These are phyloP conservation scores for Quercus variabilis DNA, from an alignment of 306 rosid genomes.

Conservation along the genomic window DNA sequence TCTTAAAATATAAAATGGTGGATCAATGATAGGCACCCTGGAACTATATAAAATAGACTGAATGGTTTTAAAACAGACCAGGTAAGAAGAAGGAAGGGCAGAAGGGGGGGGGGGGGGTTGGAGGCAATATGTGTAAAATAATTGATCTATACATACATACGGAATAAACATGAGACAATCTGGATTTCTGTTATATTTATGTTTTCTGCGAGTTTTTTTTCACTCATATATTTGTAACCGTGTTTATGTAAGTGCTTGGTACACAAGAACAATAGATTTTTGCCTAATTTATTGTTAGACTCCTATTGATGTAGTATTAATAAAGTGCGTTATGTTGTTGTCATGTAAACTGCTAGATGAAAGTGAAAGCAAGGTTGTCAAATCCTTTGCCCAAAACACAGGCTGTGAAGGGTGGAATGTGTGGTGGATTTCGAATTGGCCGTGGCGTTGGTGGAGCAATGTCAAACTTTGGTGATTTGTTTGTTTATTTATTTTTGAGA, in stretches of 20 bases:
- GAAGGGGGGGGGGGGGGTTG: not conserved
- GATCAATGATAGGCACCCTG: not conserved
- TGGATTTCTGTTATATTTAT: not conserved
- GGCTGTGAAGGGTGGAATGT: constrained; percentile 77
- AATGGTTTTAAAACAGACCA: not conserved
- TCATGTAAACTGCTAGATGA: constrained; percentile 35
- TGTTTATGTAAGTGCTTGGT: not conserved
- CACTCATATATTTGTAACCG: not conserved
- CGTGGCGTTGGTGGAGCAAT: constrained; percentile 39
- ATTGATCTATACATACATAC: not conserved
- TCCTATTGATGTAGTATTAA: not conserved
- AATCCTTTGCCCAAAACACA: constrained; percentile 84
- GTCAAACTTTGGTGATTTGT: constrained; percentile 45
- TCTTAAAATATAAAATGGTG: not conserved
- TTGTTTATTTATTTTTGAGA: constrained; percentile 15
- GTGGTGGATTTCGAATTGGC: constrained; percentile 80
- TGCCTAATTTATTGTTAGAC: constrained; percentile 5
- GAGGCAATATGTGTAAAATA: not conserved
- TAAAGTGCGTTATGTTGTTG: constrained; percentile 9
- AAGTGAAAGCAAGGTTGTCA: constrained; percentile 87
- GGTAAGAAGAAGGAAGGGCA: not conserved
- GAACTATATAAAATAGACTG: not conserved
- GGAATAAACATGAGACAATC: no score
- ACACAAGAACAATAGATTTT: not conserved
- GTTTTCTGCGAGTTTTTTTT: not conserved